Base-by-base conservation (phyloP, 805 yeast species). In the Wickerhamiella slavikovae region DNA sequence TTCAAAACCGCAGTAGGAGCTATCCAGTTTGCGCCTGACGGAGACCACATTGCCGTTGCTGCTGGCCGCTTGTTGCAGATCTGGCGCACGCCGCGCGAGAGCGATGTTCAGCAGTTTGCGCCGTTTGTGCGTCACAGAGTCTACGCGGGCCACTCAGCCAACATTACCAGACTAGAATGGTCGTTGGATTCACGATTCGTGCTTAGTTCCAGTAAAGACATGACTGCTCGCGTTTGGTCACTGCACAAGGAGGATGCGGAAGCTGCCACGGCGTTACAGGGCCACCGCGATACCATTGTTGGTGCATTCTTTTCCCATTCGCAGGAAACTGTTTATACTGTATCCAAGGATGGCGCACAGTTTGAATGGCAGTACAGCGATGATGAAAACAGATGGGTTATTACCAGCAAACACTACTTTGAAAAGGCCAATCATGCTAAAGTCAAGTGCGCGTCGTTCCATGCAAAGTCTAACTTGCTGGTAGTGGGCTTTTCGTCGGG, bases 261-360 rank as follows among this genome's bases (percentile, higher is more conserved):
- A 40, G 94, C 83, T 3, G 77, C 85, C 11, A 71, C 78, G 62
- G 71, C 89, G 0, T 64, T 89, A 36, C 75, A 91, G 0, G 98
- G 98, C 2, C 98, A 89, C 49, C 64, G 85, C 39, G 96, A 85
- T 49, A 68, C 74, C 35, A 93, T 89, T 2, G 53, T 83, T 25
- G 70, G 68, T 27, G 93, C 96, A 2, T 85, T 79, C 43, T 89
- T 89, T 54, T 71, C 76, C 41, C 63, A 64, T n/a, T 66, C 71
- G 32, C 98, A 89, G 54, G 95, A 89, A 46, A 66, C 69, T 34
- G 79, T 89, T 28, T 85, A 80, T 46, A 83, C 96, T 0, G 64
- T 89, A 12, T 77, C 93, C 48, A 78, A 76, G 49, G 98, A 89
- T 47, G 98, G 96, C 32, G 94, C 98, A 0, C 56, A 85, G 32